A percentile compares a stretch with the other conserved stretches of the same genome.
phyloP scores from a whole-genome alignment of 495 filamentous ascomycete genomes.

The Pseudomonodictys pantanalensis region DNA sequence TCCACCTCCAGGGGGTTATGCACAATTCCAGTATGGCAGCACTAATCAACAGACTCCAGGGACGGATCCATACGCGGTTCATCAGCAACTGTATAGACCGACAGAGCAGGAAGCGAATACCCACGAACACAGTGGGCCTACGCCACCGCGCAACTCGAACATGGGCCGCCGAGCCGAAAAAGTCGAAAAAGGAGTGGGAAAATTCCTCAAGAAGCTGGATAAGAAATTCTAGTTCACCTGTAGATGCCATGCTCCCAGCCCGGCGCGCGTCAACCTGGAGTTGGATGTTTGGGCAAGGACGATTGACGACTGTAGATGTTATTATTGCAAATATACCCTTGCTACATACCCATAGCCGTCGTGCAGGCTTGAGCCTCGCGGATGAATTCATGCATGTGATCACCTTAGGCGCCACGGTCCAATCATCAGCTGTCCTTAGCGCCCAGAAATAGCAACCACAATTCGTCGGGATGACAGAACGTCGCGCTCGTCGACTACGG shows the following conservation, averaged over 20 bases:
- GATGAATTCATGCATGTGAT: conserved; percentile 1
- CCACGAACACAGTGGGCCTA: conserved; percentile 42
- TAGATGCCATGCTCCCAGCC: neutral
- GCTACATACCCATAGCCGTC: neutral
- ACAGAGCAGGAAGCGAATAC: conserved; percentile 49
- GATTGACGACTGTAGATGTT: too few relatives aligned
- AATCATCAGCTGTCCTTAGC: neutral
- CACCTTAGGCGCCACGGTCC: neutral
- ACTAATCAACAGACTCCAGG: conserved; percentile 33
- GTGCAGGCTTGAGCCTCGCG: neutral
- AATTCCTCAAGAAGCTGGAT: conserved; percentile 85
- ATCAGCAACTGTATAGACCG: conserved; percentile 75
- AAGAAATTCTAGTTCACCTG: conserved; percentile 62
- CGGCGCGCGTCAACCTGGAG: neutral
- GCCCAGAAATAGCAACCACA: neutral
- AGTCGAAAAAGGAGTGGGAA: conserved; percentile 73
- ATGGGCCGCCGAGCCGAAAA: conserved; percentile 66
- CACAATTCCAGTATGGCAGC: conserved; percentile 24
- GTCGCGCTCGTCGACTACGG: neutral
- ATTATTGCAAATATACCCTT: neutral
- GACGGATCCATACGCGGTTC: conserved; percentile 60
- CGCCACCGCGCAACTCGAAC: conserved; percentile 51
- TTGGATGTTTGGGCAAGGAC: neutral
- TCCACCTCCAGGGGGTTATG: conserved; percentile 24
- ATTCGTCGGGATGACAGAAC: too few relatives aligned